Percentiles rank a stretch among this genome's conserved stretches.
Evolutionary conservation across 1,139 yeast genomes (phyloP).

Genomic region (Geotrichum macrosporum): DNA sequence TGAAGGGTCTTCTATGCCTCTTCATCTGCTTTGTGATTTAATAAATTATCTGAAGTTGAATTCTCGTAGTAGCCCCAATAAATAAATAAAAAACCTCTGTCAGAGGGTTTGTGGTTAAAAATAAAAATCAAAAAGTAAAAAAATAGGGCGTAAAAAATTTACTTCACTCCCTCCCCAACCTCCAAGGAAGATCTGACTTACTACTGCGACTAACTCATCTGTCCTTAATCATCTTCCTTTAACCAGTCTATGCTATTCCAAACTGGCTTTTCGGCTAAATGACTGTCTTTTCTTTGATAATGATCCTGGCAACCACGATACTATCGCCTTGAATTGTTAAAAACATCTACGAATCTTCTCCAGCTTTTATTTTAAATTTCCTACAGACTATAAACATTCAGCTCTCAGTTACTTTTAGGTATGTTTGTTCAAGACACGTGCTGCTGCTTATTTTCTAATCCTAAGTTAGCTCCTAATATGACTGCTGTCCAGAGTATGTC

Average conservation of each 20-base stretch:
- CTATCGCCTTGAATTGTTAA: slow-evolving; percentile 10
- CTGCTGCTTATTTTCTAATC: too few species aligned
- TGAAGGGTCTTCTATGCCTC: too few species aligned
- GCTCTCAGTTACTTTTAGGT: too few species aligned
- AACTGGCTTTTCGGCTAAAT: slow-evolving; percentile 3
- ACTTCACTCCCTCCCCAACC: slow-evolving; percentile 7
- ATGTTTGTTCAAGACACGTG: too few species aligned
- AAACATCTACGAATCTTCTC: neutral
- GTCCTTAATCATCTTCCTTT: neutral
- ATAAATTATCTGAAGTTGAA: too few species aligned
- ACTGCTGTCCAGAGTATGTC: slow-evolving; percentile 18
- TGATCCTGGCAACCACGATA: slow-evolving; percentile 1
- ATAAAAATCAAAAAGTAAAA: slow-evolving; percentile 1
- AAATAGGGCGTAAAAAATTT: neutral
- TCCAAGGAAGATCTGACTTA: neutral
- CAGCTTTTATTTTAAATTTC: neutral
- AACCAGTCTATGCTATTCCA: neutral
- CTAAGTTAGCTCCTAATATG: too few species aligned
- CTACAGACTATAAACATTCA: too few species aligned
- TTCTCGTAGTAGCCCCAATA: neutral
- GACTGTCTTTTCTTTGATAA: slow-evolving; percentile 2
- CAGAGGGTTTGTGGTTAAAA: neutral
- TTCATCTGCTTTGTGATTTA: too few species aligned
- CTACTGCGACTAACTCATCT: neutral
- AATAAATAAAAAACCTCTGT: neutral